Conservation (phyloP, 805 yeast genomes). For the Nakazawaea anatomiae region DNA sequence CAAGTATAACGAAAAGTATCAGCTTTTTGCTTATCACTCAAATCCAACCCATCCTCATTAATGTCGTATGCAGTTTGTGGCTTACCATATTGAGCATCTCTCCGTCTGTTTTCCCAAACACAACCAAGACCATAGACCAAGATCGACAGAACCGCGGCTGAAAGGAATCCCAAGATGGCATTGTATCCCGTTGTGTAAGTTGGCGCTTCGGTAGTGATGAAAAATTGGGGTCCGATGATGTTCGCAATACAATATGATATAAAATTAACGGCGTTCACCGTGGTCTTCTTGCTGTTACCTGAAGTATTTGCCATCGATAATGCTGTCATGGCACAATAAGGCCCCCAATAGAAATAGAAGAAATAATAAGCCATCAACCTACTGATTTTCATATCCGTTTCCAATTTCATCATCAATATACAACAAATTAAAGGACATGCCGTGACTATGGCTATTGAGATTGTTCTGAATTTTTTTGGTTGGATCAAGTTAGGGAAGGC, state of each 20-base stretch:
- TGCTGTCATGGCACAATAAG: slow-evolving; percentile 20
- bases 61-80: background rate
- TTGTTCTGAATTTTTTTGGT: slow-evolving; percentile 13
- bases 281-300: slow-evolving; percentile 45
- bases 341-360: slow-evolving; percentile 19
- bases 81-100: slow-evolving; percentile 9
- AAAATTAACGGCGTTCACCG: slow-evolving; percentile 40
- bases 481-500: slow-evolving; percentile 15
- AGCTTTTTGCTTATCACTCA: slow-evolving; percentile 13
- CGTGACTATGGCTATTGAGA: slow-evolving; percentile 11
- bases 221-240: slow-evolving; percentile 50
- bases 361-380: slow-evolving; percentile 26
- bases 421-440: slow-evolving; percentile 15
- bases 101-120: slow-evolving; percentile 10
- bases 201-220: slow-evolving; percentile 44
- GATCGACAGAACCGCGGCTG: slow-evolving; percentile 4
- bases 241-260: slow-evolving; percentile 43
- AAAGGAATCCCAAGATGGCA: slow-evolving; percentile 13
- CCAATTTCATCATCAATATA: slow-evolving; percentile 14
- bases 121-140: slow-evolving; percentile 11
- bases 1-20: slow-evolving; percentile 14
- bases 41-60: slow-evolving; percentile 12
- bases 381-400: slow-evolving; percentile 19
- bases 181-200: slow-evolving; percentile 24
- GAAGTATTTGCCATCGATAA: slow-evolving; percentile 30